A percentile compares a stretch with the other conserved stretches of the same genome.
phyloP scores from a whole-genome alignment of 139 green algal genomes.

The Picochlorum sp. region DNA sequence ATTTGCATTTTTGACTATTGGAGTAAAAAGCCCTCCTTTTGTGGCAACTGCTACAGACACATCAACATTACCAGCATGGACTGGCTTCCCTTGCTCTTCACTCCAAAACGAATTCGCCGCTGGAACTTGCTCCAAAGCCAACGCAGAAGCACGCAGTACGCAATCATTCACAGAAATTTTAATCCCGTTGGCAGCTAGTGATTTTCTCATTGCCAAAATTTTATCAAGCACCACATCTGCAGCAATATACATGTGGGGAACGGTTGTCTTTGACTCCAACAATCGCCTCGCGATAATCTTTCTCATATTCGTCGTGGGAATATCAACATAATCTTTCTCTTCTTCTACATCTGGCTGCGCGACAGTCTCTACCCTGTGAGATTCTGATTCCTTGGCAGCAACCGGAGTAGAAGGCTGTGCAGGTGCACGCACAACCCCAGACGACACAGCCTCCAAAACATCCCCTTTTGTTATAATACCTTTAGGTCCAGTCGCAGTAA shows the following conservation, averaged over 20 bases:
- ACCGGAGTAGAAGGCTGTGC: constrained; percentile 3
- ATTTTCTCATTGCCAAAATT: constrained; percentile 43
- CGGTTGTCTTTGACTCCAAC: constrained; percentile 77
- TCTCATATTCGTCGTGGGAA: constrained; percentile 63
- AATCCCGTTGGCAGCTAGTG: constrained; percentile 43
- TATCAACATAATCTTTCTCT: constrained; percentile 48
- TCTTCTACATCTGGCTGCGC: background rate
- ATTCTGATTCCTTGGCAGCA: constrained; percentile 3
- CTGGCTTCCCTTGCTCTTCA: background rate
- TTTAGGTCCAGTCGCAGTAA: constrained; percentile 57
- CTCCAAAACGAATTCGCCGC: constrained; percentile 51
- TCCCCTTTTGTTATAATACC: constrained; percentile 84
- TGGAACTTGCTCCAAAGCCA: constrained; percentile 76
- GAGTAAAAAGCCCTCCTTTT: constrained; percentile 81
- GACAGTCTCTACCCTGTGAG: background rate
- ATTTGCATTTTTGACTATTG: constrained; percentile 65
- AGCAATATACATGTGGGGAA: constrained; percentile 50
- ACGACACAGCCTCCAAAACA: constrained; percentile 64
- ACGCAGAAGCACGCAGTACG: constrained; percentile 74
- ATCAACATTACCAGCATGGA: constrained; percentile 51
- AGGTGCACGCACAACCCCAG: constrained; percentile 13
- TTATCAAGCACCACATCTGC: constrained; percentile 57
- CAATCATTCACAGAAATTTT: constrained; percentile 89
- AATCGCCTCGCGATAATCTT: constrained; percentile 81
- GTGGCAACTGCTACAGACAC: constrained; percentile 82